Evolutionary conservation across 2,329 filamentous ascomycete genomes (phyloP).

Genomic region (Dactylonectria estremocensis): DNA sequence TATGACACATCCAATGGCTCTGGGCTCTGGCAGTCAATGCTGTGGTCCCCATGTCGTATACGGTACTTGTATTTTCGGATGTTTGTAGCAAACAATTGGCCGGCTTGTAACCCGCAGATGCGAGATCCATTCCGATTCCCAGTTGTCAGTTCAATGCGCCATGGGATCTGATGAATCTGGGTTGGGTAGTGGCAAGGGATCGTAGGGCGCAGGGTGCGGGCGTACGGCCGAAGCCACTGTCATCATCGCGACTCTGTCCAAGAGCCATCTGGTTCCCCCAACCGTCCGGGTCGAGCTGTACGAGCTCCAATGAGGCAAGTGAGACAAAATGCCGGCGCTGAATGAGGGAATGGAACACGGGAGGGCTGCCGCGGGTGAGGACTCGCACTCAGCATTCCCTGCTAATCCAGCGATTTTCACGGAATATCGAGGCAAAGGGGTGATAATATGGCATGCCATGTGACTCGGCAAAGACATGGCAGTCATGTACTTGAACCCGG

Average conservation of each 20-base stretch:
- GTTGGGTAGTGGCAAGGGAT: neutral
- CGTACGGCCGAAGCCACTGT: constrained; percentile 13
- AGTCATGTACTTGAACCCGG: constrained; percentile 18
- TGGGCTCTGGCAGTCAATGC: constrained; percentile 5
- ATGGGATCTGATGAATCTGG: constrained; percentile 11
- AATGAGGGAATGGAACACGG: constrained; percentile 23
- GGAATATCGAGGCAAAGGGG: constrained; percentile 6
- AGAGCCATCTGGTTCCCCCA: constrained; percentile 2
- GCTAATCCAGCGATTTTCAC: constrained; percentile 5
- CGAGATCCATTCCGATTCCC: constrained; percentile 17
- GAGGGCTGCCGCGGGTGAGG: constrained; percentile 4
- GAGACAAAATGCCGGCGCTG: constrained; percentile 22
- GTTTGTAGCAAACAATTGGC: constrained; percentile 16
- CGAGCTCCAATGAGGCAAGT: constrained; percentile 21
- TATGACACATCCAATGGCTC: neutral
- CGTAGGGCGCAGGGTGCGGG: constrained; percentile 9
- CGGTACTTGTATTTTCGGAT: neutral
- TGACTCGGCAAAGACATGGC: neutral
- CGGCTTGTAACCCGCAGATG: constrained; percentile 1
- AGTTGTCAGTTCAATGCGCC: constrained; percentile 1
- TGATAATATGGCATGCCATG: neutral
- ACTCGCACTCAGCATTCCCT: constrained; percentile 4
- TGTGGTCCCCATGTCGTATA: constrained; percentile 5
- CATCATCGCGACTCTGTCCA: constrained; percentile 5
- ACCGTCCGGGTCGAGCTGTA: constrained; percentile 8